Evolutionary conservation across 192 early-diverging fungal genomes (phyloP).

Genomic region (Diversispora epigaea): DNA sequence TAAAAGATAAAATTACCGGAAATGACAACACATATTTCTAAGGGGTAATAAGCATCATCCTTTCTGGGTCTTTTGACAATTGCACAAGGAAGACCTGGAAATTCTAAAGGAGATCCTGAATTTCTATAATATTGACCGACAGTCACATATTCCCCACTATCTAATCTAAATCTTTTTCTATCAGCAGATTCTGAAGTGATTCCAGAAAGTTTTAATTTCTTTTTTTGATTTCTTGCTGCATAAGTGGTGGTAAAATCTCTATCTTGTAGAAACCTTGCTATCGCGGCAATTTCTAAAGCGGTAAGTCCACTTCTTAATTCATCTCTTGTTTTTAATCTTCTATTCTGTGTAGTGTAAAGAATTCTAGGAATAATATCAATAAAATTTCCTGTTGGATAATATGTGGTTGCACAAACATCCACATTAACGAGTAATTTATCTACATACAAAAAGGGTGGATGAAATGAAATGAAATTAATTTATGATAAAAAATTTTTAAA

Average conservation of each 20-base stretch:
- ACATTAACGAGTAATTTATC: neutral
- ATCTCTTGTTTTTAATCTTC: neutral
- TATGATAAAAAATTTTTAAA: too few relatives aligned
- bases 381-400: constrained; percentile 38
- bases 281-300: neutral
- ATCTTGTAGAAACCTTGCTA: neutral
- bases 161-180: neutral
- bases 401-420: neutral
- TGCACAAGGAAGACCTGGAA: neutral
- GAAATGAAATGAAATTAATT: neutral
- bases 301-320: neutral
- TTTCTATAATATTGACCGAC: neutral
- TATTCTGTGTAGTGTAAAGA: constrained; percentile 43
- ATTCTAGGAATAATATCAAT: constrained; percentile 66
- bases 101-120: neutral
- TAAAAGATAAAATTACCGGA: constrained; percentile 60
- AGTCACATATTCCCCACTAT: neutral
- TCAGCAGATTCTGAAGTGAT: neutral
- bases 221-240: neutral
- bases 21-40: constrained; percentile 85
- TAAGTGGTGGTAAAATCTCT: neutral
- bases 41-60: constrained; percentile 62
- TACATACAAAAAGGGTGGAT: neutral
- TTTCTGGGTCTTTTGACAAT: constrained; percentile 59
- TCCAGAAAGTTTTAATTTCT: neutral